Conservation (phyloP, 192 early-diverging fungal genomes). For the Linnemannia schmuckeri region DNA sequence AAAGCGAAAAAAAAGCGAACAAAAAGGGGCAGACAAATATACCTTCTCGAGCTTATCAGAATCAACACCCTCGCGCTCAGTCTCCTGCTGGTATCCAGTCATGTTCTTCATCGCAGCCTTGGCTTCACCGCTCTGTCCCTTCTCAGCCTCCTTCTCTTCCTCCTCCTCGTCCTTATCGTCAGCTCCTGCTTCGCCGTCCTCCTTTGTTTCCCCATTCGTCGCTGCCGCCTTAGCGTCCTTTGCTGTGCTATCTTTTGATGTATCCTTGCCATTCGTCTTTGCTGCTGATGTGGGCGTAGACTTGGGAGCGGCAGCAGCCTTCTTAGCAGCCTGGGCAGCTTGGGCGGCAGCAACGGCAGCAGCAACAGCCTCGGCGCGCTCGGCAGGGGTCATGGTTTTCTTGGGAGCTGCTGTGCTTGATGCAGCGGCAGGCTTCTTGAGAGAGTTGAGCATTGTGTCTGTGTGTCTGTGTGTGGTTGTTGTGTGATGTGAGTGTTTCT, state of each 20-base stretch:
- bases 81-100: slow-evolving; percentile 60
- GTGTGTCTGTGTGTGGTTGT: neutral
- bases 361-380: slow-evolving; percentile 36
- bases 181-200: slow-evolving; percentile 13
- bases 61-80: slow-evolving; percentile 63
- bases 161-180: slow-evolving; percentile 58
- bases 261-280: slow-evolving; percentile 36
- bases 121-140: slow-evolving; percentile 63
- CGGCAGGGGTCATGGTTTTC: slow-evolving; percentile 47
- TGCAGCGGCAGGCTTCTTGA: slow-evolving; percentile 44
- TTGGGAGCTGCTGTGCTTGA: slow-evolving; percentile 36
- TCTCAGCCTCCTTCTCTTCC: slow-evolving; percentile 57
- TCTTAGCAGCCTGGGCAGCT: slow-evolving; percentile 30
- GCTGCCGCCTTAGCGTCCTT: slow-evolving; percentile 29
- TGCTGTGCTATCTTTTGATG: neutral
- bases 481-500: neutral
- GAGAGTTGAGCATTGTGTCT: slow-evolving; percentile 33
- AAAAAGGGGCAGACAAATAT: neutral
- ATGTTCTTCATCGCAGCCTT: slow-evolving; percentile 72
- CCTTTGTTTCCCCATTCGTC: neutral
- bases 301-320: slow-evolving; percentile 38
- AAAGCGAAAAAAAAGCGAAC: neutral
- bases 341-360: slow-evolving; percentile 38
- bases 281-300: slow-evolving; percentile 25
- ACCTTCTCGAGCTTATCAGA: slow-evolving; percentile 66